Base-by-base conservation (phyloP, 2,329 filamentous ascomycete genomes). In the Penicillium sp. region DNA sequence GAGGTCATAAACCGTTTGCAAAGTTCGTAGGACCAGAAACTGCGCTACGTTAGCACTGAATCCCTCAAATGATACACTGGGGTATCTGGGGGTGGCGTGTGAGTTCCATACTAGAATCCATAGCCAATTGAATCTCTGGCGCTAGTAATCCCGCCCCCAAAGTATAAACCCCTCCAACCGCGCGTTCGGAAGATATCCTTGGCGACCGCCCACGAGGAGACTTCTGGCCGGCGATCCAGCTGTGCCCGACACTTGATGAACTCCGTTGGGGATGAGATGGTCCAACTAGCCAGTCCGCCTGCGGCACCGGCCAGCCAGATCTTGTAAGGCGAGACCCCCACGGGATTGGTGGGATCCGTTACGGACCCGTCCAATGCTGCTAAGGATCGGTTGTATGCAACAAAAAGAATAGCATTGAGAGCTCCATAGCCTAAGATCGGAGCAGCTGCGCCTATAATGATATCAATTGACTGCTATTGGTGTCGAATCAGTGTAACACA, bases 341-440 rank as follows among this genome's bases (percentile, higher is more conserved):
- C 66, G 10, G 75, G 74, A 45, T 75, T 73, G 23, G 75, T 77
- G 7, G 79, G 75, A 31, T 78, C 75, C 16, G 68, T 66, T 12
- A 77, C 65, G 6, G 72, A 70, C 25, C 60, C 72, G 52, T 73
- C 72, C 27, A 97, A 76, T 16, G 85, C 72, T 23, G 79, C 78
- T 65, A 93, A 83, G n/a, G 86, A 87, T 55, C 90, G 88, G 71
- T 96, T 96, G 77, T 97, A 97, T 2, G 89, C 87, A 63, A 93
- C 85, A 74, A 96, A 97, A 21, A 97, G 85, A 16, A 97, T 78
- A 38, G 91, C 91, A 69, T 97, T 97, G 57, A 97, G 82, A 21
- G 90, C 91, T 59, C 93, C 93, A 74, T 96, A 96, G 62, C 90
- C 90, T 5, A 96, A 77, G 37, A 96, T 87, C 0, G 93, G 93